A percentile compares a stretch with the other conserved stretches of the same genome.
Evolutionary conservation across 805 yeast genomes (phyloP).

Genomic region (Wickerhamiella vanderwaltii): DNA sequence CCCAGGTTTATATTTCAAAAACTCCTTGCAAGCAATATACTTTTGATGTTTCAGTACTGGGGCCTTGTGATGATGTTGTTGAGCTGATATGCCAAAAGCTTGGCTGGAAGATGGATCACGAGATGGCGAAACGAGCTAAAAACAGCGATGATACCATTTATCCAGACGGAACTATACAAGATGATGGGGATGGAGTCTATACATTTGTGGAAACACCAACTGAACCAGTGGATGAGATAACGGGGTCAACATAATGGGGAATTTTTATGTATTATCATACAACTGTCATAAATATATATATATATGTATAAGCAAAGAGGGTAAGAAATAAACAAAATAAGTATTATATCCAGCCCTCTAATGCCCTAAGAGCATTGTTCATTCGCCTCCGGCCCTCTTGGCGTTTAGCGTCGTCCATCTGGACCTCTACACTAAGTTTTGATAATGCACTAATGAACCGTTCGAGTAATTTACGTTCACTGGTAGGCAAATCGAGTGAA

Average conservation of each 20-base stretch:
- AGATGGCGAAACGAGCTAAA: constrained; percentile 31
- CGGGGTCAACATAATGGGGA: too few species aligned
- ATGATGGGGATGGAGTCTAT: constrained; percentile 21
- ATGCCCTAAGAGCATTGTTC: constrained; percentile 67
- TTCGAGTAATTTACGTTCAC: constrained; percentile 70
- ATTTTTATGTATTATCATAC: too few species aligned
- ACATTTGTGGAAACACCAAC: constrained; percentile 12
- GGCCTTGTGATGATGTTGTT: constrained; percentile 75
- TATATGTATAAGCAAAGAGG: too few species aligned
- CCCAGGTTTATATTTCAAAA: constrained; percentile 68
- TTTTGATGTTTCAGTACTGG: constrained; percentile 66
- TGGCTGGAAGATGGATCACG: constrained; percentile 50
- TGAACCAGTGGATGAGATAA: too few species aligned
- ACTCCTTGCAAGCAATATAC: constrained; percentile 65
- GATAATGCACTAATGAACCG: constrained; percentile 76
- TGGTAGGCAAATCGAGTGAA: constrained; percentile 55
- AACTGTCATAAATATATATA: too few species aligned
- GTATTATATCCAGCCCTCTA: constrained; percentile 71
- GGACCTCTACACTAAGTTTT: constrained; percentile 81
- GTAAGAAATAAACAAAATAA: too few species aligned
- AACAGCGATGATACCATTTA: constrained; percentile 15
- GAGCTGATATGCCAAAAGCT: constrained; percentile 46
- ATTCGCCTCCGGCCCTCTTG: constrained; percentile 70
- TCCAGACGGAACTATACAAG: constrained; percentile 22
- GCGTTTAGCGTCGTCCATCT: constrained; percentile 66